Base-by-base conservation (phyloP, 2,329 filamentous ascomycete species). In the Paracoccidioides brasiliensis region DNA sequence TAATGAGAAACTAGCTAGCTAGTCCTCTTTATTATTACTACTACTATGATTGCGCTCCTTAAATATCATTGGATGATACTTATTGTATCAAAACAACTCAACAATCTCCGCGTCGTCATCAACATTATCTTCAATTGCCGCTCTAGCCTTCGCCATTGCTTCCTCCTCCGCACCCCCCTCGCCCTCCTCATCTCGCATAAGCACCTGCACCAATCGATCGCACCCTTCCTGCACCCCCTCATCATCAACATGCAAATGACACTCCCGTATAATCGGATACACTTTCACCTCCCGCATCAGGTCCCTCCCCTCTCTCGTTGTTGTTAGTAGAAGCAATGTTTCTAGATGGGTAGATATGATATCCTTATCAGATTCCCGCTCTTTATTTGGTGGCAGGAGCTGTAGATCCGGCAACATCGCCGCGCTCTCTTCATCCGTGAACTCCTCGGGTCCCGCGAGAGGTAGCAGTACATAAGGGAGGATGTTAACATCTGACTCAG, bases 321-420 rank as follows among this genome's bases (percentile, higher is more conserved):
- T 90, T 0, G 88, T 90, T 56, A 98, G 71, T 15, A 98, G 73
- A 56, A 90, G 79, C 55, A 98, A 70, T 0, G 90, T 95, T 73
- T 98, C 93, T 22, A 98, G 72, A 68, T 97, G 90, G 2, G 88
- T 93, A 66, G 86, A 81, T 54, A 96, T 78, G 60, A 95, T 93
- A 49, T 81, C 80, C 14, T 73, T 70, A 64, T 96, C 88, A 3
- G 78, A 70, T 60, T 98, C 93, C 43, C 91, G 81, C 71, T 85
- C 77, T 76, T 98, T 97, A 66, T 96, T 90, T 0, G 90, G 86
- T 0, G 90, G 86, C 9, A 97, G 77, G 0, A 97, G 78, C 71
- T 97, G 91, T 59, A 95, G 76, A 68, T 97, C 93, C 0, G 90
- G 84, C 9, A 95, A 77, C 89, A 98, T 95, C 42, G 79, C 82